Base-by-base conservation (phyloP, 768 basidiomycete species). In the Leccinellum albellum region DNA sequence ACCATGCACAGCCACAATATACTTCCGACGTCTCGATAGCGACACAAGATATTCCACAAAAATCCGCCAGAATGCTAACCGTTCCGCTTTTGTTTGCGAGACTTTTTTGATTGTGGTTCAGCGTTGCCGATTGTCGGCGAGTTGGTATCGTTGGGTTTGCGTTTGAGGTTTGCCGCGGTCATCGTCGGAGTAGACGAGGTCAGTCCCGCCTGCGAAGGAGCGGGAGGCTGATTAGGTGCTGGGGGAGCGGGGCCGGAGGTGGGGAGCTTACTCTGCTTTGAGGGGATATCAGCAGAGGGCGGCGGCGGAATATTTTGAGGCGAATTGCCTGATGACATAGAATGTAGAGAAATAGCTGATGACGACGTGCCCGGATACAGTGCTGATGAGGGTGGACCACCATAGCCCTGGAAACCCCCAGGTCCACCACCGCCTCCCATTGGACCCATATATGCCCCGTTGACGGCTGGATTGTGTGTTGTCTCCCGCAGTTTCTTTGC, bases 261-360 rank as follows among this genome's bases (percentile, higher is more conserved):
- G 59, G 82, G 79, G 50, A 79, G 78, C 67, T 87, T 86, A 66
- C 81, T 79, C 72, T 83, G 82, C 72, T 89, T 88, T 70, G 78
- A 79, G 13, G 82, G 82, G 24, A 83, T 83, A 56, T 77, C 75
- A 52, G 78, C 79, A 53, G 84, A 81, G 37, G 76, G 68, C 3
- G 74, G 71, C 1, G 75, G 71, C 2, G 75, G 70, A 37, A 60
- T 62, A 61, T 80, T 82, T 76, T 83, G 79, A 20, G 80, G 82
- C 26, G 82, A 83, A 60, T 66, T 74, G 62, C 75, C 72, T 24
- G 74, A 68, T 52, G 66, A 64, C 45, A 64, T 56, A 45, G 79
- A 75, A 54, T 83, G 80, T 45, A 80, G 79, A 12, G 79, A 68
- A 26, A 79, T 75, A 50, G 60, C 45, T 24, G 78, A 76, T 56